Conservation (phyloP, 495 filamentous ascomycete genomes). For the Clavariopsis aquatica region DNA sequence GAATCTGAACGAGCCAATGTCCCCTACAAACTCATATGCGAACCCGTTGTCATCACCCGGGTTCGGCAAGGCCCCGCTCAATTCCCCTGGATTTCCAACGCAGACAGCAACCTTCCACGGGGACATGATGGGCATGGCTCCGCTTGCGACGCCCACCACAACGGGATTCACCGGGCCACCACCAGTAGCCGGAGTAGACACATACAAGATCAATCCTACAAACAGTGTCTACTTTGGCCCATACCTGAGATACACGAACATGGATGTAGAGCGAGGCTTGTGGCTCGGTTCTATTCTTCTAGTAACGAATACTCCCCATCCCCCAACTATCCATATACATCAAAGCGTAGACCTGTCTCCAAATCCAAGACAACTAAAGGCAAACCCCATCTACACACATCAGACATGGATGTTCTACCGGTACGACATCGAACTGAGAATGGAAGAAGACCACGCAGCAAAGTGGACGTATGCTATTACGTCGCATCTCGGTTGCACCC, state of each 20-base stretch:
- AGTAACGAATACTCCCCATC: constrained; percentile 87
- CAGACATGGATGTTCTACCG: constrained; percentile 95
- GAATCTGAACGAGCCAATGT: constrained; percentile 77
- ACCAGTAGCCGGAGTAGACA: constrained; percentile 79
- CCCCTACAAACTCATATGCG: constrained; percentile 73
- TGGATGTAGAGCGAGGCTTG: constrained; percentile 87
- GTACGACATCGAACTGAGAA: constrained; percentile 88
- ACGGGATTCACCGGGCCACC: constrained; percentile 81
- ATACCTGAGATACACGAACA: constrained; percentile 93
- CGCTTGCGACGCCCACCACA: constrained; percentile 64
- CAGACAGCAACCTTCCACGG: constrained; percentile 65
- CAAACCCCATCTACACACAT: constrained; percentile 81
- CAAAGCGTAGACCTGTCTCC: constrained; percentile 87
- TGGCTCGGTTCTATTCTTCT: constrained; percentile 86
- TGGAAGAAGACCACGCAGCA: constrained; percentile 78
- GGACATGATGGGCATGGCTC: constrained; percentile 74
- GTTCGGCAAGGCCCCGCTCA: constrained; percentile 70
- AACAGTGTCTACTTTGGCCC: constrained; percentile 99
- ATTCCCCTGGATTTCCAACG: constrained; percentile 58
- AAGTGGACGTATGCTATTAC: constrained; percentile 99
- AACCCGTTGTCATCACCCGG: constrained; percentile 74
- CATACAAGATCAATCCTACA: constrained; percentile 89
- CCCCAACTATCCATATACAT: constrained; percentile 95
- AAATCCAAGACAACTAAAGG: constrained; percentile 82
- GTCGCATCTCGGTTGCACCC: constrained; percentile 91